These are phyloP conservation scores for Aspergillus persii DNA, from an alignment of 2,329 filamentous ascomycete genomes.

Conservation along the genomic window DNA sequence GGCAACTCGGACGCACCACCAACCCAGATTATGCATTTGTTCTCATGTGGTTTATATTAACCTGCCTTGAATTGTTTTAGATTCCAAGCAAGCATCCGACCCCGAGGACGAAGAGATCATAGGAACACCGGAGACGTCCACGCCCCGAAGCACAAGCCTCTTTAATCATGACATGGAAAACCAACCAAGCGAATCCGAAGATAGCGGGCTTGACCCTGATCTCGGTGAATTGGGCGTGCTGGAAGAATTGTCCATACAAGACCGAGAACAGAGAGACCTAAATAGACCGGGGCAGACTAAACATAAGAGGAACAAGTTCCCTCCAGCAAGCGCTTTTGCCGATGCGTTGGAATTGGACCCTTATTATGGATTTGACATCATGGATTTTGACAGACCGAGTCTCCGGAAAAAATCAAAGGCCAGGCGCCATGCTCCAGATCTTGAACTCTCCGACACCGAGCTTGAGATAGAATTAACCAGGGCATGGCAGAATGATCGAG, in stretches of 20 bases:
- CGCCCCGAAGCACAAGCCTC: not conserved
- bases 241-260: not conserved
- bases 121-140: not conserved
- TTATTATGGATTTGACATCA: constrained; percentile 74
- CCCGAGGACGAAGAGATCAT: not conserved
- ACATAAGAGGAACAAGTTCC: constrained; percentile 39
- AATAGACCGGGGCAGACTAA: not conserved
- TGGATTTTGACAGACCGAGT: constrained; percentile 75
- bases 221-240: not conserved
- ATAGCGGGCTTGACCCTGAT: not conserved
- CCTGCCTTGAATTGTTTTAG: too few species aligned
- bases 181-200: constrained; percentile 1
- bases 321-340: constrained; percentile 55
- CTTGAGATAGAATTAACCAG: constrained; percentile 59
- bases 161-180: not conserved
- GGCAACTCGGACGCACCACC: too few species aligned
- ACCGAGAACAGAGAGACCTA: not conserved
- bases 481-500: constrained; percentile 65
- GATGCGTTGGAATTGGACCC: constrained; percentile 59
- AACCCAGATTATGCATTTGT: too few species aligned
- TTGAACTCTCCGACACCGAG: constrained; percentile 65
- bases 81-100: too few species aligned
- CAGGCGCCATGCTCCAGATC: constrained; percentile 52
- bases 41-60: too few species aligned
- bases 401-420: constrained; percentile 65